Evolutionary conservation across 1,139 yeast species (phyloP), one percentile per base, ranked within the genome.

Genomic region (Blastobotrys raffinosifermentans): DNA sequence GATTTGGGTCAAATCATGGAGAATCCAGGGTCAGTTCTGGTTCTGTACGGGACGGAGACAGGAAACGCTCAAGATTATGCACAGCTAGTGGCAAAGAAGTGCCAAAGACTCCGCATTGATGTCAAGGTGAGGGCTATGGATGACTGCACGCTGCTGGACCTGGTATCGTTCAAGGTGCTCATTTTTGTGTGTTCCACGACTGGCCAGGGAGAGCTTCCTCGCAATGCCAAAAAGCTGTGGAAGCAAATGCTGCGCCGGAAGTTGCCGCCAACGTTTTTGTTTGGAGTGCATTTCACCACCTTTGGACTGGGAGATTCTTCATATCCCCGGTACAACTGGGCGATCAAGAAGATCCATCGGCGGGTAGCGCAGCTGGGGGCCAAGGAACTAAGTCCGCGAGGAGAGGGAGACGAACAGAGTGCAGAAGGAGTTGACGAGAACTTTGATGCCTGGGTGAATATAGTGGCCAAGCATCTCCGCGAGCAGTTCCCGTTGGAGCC

Each of bases 261-360:
- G 47, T 70, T 91, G 6, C 91, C 94, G 0, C 29, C 48, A 1
- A 38, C 48, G 2, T 63, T 86, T 31, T 64, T 89, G 29, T 70
- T 71, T 42, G 85, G 80, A 53, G 53, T 85, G 10, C 58, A 66
- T 20, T 69, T 87, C 46, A 75, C 91, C 3, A 72, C 87, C 2
- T 80, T 91, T 55, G 99, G 98, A 0, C 64, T 93, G 2, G 99
- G 99, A n/a, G 97, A 91, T 57, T 80, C 96, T 0, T 81, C 94
- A 1, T 91, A 91, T 55, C 82, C 94, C 3, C 74, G 80, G 49
- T 89, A 50, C 63, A 91, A 91, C 60, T 80, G 80, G 70, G 96
- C 96, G 9, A 74, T 83, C 25, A 73, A 80, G 44, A 89, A 91
- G 55, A 58, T 93, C 13, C 95, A 89, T 53, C 71, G 78, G 8